Evolutionary conservation across 139 green algal genomes (phyloP).

Genomic region (Desmodesmus armatus): DNA sequence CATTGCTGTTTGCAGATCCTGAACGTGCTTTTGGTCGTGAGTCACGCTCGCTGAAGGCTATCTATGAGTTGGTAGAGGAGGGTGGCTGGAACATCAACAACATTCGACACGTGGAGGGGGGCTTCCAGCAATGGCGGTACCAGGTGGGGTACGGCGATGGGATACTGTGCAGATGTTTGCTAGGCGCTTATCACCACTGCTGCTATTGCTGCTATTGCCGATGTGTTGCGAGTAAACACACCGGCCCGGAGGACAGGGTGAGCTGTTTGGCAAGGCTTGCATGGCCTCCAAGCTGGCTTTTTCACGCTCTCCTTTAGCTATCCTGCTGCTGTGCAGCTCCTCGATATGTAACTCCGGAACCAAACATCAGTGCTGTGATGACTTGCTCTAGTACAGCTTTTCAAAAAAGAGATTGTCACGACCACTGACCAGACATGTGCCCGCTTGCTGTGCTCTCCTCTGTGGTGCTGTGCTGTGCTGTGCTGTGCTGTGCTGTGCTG

Average conservation of each 20-base stretch:
- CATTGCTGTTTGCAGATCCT: conserved; percentile 16
- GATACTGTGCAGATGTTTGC: not conserved
- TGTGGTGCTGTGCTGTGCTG: too few species aligned
- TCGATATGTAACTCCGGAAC: too few species aligned
- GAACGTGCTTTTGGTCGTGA: conserved; percentile 50
- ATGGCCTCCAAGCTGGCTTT: not conserved
- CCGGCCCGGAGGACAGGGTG: not conserved
- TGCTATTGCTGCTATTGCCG: not conserved
- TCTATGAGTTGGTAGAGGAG: conserved; percentile 45
- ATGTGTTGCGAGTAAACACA: not conserved
- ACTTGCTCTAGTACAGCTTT: too few species aligned
- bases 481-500: not conserved
- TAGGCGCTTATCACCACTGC: not conserved
- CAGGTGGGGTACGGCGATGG: too few species aligned
- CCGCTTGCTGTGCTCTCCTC: too few species aligned
- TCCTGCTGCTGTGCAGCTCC: too few species aligned
- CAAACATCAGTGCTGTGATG: too few species aligned
- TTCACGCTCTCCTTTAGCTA: too few species aligned
- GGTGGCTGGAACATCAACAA: conserved; percentile 50
- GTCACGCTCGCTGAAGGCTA: conserved; percentile 44
- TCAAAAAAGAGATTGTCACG: too few species aligned
- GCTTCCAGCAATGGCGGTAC: conserved; percentile 66
- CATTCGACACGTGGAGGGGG: conserved; percentile 73
- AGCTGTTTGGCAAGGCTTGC: not conserved
- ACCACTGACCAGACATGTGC: too few species aligned